A percentile compares a stretch with the other conserved stretches of the same genome.
Conservation (phyloP, 2,329 filamentous ascomycete species). For the Sclerotinia glacialis region DNA sequence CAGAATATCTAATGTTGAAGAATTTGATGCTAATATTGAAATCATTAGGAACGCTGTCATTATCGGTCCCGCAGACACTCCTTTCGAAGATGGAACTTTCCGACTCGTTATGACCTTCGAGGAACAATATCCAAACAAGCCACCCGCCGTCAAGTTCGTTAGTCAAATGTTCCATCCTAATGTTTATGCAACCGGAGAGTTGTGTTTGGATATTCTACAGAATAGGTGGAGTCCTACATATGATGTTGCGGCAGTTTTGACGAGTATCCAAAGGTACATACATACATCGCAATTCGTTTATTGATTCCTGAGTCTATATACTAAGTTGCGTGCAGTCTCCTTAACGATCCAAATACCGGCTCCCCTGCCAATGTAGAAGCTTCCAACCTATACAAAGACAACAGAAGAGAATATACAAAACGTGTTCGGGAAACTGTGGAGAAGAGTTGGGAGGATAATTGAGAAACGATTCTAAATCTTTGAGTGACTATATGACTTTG, state of each 20-base stretch:
- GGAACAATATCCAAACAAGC: constrained; percentile 98
- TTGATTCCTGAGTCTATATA: constrained; percentile 10
- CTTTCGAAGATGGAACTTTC: constrained; percentile 98
- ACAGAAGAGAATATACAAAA: constrained; percentile 94
- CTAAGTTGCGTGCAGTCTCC: constrained; percentile 58
- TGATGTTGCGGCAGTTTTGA: constrained; percentile 94
- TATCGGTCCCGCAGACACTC: constrained; percentile 93
- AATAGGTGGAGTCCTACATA: constrained; percentile 99
- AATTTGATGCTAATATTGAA: constrained; percentile 18
- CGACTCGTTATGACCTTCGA: constrained; percentile 98
- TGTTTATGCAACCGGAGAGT: constrained; percentile 93
- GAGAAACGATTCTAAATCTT: constrained; percentile 25
- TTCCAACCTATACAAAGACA: constrained; percentile 97
- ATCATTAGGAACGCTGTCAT: constrained; percentile 88
- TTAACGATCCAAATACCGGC: constrained; percentile 98
- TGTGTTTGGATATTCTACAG: constrained; percentile 94
- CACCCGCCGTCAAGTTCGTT: constrained; percentile 96
- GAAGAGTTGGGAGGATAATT: constrained; percentile 95
- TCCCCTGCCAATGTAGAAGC: constrained; percentile 97
- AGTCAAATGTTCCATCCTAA: constrained; percentile 99
- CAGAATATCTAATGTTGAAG: background rate
- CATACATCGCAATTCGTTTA: background rate
- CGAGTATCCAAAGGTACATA: constrained; percentile 88
- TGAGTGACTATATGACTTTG: constrained; percentile 2
- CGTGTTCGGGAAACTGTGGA: constrained; percentile 94